phyloP scores from a whole-genome alignment of 176 grass and related monocot species.

The Musa acuminata region DNA sequence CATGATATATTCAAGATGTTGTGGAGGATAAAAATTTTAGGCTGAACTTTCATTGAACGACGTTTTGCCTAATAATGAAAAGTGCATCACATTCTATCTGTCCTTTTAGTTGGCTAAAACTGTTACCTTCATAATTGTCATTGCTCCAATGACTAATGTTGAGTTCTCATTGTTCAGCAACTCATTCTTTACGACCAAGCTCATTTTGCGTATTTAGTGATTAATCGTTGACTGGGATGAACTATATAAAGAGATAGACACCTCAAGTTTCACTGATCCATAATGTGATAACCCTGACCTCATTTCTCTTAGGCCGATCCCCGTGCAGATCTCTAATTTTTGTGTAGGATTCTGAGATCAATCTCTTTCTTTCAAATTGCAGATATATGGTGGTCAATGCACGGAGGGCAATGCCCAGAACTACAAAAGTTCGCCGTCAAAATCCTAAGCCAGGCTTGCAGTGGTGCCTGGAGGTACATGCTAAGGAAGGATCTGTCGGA shows the following conservation, averaged over 20 bases:
- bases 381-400: conserved; percentile 61
- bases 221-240: too few relatives aligned
- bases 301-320: too few relatives aligned
- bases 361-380: conserved; percentile 4
- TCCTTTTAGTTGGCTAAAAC: background rate
- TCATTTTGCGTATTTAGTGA: too few relatives aligned
- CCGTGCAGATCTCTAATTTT: too few relatives aligned
- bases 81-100: background rate
- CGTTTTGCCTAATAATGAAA: background rate
- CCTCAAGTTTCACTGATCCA: too few relatives aligned
- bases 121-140: background rate
- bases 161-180: background rate
- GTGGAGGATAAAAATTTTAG: too few relatives aligned
- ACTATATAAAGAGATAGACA: too few relatives aligned
- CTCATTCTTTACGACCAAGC: background rate
- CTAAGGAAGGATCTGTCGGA: conserved; percentile 41
- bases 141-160: background rate
- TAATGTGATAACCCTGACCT: too few relatives aligned
- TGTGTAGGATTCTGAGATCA: too few relatives aligned
- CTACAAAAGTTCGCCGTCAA: conserved; percentile 34
- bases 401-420: conserved; percentile 28
- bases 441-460: conserved; percentile 60
- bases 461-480: conserved; percentile 48
- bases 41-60: background rate
- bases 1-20: too few relatives aligned